phyloP scores from a whole-genome alignment of 202 grass and related monocot genomes.

The Eragrostis tef region DNA sequence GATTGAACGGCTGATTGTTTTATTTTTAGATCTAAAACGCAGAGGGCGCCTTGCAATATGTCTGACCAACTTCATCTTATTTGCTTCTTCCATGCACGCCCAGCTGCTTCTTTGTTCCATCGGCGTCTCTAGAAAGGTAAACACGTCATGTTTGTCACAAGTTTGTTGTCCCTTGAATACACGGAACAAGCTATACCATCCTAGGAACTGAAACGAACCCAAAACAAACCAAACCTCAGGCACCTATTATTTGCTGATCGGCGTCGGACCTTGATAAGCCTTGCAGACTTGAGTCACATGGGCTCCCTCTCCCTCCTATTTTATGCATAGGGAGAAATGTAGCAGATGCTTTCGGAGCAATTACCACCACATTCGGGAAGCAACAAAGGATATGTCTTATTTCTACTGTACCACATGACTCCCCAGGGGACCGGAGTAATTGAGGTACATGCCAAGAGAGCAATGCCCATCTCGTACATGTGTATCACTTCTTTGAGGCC shows the following conservation, averaged over 20 bases:
- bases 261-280: conserved; percentile 3
- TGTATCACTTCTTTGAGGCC: not conserved
- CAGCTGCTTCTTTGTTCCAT: conserved; percentile 21
- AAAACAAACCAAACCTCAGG: conserved; percentile 16
- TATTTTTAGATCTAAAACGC: not conserved
- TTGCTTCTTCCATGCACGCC: not conserved
- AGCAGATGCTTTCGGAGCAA: conserved; percentile 26
- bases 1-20: not conserved
- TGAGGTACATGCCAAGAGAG: conserved; percentile 31
- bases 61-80: conserved; percentile 35
- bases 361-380: conserved; percentile 34
- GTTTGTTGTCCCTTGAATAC: conserved; percentile 26
- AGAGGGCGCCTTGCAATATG: not conserved
- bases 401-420: conserved; percentile 46
- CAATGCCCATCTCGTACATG: not conserved
- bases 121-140: conserved; percentile 29
- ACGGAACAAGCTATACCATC: not conserved
- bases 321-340: conserved; percentile 33
- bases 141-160: conserved; percentile 39
- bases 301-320: conserved; percentile 33
- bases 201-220: conserved; percentile 27
- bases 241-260: conserved; percentile 25
- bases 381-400: conserved; percentile 41
- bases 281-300: conserved; percentile 39
- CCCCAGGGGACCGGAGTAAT: conserved; percentile 27